Evolutionary conservation across 352 stramenopile species (phyloP).

Genomic region (Globisporangium alternatum): DNA sequence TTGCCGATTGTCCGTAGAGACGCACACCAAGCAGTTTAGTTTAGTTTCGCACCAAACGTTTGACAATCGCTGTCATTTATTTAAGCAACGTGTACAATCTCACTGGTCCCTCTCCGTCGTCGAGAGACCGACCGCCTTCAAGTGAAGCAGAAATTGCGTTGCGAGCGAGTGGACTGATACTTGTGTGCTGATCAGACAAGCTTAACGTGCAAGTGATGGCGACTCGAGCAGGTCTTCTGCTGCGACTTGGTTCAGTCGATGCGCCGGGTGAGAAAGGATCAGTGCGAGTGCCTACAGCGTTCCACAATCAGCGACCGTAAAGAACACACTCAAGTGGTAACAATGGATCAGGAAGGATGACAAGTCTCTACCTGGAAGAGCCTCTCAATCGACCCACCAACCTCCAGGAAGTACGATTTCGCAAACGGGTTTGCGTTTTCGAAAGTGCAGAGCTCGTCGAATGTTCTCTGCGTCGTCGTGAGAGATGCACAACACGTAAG

Average conservation of each 20-base stretch:
- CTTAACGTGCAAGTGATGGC: conserved; percentile 8
- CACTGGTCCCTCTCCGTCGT: conserved; percentile 1
- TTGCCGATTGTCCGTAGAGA: conserved; percentile 66
- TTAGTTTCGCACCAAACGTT: conserved; percentile 10
- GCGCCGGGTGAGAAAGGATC: conserved; percentile 42
- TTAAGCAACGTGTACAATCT: conserved; percentile 25
- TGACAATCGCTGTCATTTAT: conserved; percentile 22
- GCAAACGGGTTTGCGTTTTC: conserved; percentile 38
- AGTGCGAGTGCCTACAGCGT: conserved; percentile 35
- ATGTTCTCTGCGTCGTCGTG: conserved; percentile 14
- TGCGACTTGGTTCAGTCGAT: conserved; percentile 44
- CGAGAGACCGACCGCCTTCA: neutral
- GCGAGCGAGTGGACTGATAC: neutral
- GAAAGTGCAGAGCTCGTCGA: conserved; percentile 47
- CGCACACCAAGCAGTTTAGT: conserved; percentile 15
- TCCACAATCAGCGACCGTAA: neutral
- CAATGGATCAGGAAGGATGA: conserved; percentile 16
- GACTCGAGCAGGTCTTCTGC: conserved; percentile 40
- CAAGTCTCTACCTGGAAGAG: conserved; percentile 45
- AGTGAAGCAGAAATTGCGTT: neutral
- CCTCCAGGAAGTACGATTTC: conserved; percentile 53
- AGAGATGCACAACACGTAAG: neutral
- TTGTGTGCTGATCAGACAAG: neutral
- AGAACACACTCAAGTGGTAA: neutral
- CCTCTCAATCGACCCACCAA: conserved; percentile 41